Base-by-base conservation (phyloP, 129 eudicot genomes). In the Scalesia atractyloides region DNA sequence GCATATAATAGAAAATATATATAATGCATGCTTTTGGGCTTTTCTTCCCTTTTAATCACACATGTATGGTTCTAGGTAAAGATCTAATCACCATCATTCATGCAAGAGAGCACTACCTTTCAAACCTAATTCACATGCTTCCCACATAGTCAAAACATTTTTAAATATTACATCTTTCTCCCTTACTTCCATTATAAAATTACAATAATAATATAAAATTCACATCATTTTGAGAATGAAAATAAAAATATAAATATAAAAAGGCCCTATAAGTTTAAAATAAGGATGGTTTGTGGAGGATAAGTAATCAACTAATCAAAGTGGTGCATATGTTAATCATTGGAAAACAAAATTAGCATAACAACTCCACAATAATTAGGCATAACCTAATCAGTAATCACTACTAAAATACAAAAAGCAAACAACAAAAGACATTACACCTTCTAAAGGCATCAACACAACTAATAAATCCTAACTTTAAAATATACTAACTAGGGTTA, bases 51-150 rank as follows among this genome's bases (percentile, higher is more conserved):
- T 77, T 77, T 71, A 64, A 78, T 78, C 82, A 71, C 77, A 43
- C 73, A 64, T 78, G 82, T 78, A 78, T 78, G 82, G 82, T 78
- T 64, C 73, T 78, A 78, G 82, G 82, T 64, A 64, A 71, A 71
- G 67, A 71, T 78, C 67, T 78, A 63, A 78, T 78, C 82, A 63
- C 73, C 36, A 78, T 78, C 82, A 63, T 64, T 70, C 72, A 70
- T 18, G 26, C 53, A 70, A 78, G 66, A 52, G 56, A 71, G 77
- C 82, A 78, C 77, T 78, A 78, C 24, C 68, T 63, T 78, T 77
- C 41, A 78, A 63, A 78, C 82, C 82, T 78, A 54, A 53, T 71
- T 78, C 82, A 78, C 82, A 78, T 71, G 82, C 82, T 78, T 78
- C 76, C 67, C 77, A 78, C 73, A 68, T 76, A 76, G 80, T 68